These are phyloP conservation scores for Combretum micranthum DNA, from an alignment of 345 rosid genomes.

Conservation along the genomic window DNA sequence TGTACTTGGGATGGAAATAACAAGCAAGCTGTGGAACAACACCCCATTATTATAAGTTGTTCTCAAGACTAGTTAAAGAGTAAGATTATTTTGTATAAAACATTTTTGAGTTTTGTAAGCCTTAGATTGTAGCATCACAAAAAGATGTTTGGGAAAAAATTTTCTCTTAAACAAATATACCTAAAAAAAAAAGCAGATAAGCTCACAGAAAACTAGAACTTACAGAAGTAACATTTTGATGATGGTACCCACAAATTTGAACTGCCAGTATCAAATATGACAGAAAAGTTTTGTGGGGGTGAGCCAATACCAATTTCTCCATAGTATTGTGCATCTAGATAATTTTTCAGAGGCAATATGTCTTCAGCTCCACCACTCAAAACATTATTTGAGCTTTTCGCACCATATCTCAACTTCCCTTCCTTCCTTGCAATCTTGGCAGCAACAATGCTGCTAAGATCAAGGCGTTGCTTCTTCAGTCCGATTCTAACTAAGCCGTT, in stretches of 20 bases:
- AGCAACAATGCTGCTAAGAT: slow-evolving; percentile 30
- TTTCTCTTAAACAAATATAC: not conserved
- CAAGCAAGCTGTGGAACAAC: slow-evolving; percentile 53
- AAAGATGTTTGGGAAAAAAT: not conserved
- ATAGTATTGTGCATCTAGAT: slow-evolving; percentile 61
- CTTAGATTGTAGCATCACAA: not conserved
- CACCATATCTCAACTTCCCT: slow-evolving; percentile 7
- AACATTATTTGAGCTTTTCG: slow-evolving; percentile 3
- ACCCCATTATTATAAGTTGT: not conserved
- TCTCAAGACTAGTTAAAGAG: not conserved
- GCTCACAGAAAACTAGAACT: slow-evolving; percentile 12
- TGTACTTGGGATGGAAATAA: slow-evolving; percentile 66
- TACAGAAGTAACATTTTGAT: slow-evolving; percentile 62
- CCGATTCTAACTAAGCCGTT: slow-evolving; percentile 44
- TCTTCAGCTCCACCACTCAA: slow-evolving; percentile 23
- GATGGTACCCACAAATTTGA: slow-evolving; percentile 93
- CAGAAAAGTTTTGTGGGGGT: slow-evolving; percentile 68
- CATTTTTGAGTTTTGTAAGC: not conserved
- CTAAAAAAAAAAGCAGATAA: no score
- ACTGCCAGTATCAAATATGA: slow-evolving; percentile 78
- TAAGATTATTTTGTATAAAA: no score
- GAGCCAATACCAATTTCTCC: slow-evolving; percentile 75
- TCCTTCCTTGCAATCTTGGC: slow-evolving; percentile 31
- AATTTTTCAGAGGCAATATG: slow-evolving; percentile 57
- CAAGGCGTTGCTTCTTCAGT: slow-evolving; percentile 54